Percentiles rank a stretch among this genome's conserved stretches.
These are phyloP conservation scores for Fusarium kyushuense DNA, from an alignment of 2,329 filamentous ascomycete species.

Conservation along the genomic window DNA sequence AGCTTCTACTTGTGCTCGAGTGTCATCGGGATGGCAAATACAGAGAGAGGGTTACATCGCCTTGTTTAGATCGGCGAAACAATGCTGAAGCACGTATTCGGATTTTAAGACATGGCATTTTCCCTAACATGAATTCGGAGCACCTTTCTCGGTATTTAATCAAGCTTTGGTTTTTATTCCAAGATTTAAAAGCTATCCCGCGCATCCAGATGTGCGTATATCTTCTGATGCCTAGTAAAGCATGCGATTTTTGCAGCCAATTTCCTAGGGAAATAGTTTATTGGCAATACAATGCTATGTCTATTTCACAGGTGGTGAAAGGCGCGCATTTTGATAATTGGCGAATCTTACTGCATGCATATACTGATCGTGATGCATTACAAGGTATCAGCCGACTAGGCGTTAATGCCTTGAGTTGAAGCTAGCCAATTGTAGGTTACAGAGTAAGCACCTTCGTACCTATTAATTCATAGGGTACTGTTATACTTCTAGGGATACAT, in stretches of 20 bases:
- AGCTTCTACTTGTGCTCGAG: background rate
- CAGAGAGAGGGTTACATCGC: background rate
- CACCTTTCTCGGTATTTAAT: background rate
- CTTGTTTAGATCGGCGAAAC: background rate
- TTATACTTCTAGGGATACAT: too few relatives aligned
- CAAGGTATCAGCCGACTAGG: background rate
- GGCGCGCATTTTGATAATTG: background rate
- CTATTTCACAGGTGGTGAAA: background rate
- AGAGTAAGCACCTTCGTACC: too few relatives aligned
- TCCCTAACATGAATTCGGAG: background rate
- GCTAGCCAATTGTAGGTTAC: background rate
- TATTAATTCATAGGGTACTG: accelerated
- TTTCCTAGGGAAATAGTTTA: background rate
- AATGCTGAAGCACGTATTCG: constrained; percentile 1
- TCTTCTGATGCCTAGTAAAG: background rate
- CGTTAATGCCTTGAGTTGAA: background rate
- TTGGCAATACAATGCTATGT: background rate
- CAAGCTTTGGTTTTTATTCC: background rate
- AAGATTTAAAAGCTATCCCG: background rate
- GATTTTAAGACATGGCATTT: background rate
- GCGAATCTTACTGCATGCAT: background rate
- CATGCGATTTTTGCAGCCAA: background rate
- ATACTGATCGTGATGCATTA: background rate
- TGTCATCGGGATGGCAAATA: background rate
- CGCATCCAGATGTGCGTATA: accelerated